These are phyloP conservation scores for Agaricus sinodeliciosus DNA, from an alignment of 768 basidiomycete species.

Conservation along the genomic window DNA sequence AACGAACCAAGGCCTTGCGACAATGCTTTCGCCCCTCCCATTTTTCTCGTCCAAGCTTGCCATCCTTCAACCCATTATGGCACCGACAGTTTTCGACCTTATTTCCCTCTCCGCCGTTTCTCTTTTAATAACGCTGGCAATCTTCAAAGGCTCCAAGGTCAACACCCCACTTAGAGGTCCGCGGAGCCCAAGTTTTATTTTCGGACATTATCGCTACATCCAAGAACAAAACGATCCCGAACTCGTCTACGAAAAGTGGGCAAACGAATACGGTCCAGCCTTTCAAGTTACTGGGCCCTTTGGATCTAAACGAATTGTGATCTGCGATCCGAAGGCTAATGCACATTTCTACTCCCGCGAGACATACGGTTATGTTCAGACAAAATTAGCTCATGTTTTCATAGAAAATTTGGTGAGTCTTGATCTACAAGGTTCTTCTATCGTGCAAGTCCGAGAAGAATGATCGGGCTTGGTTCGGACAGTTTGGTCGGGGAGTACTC, in stretches of 20 bases:
- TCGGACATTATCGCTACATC: conserved; percentile 29
- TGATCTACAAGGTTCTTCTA: not conserved
- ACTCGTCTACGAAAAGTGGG: conserved; percentile 39
- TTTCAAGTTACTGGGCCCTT: conserved; percentile 33
- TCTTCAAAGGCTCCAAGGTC: not conserved
- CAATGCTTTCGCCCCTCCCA: no score
- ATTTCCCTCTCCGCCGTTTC: no score
- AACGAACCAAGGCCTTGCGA: no score
- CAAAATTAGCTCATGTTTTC: conserved; percentile 24
- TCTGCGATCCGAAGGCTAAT: conserved; percentile 45
- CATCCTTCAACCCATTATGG: no score
- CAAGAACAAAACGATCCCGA: conserved; percentile 22
- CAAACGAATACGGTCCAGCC: conserved; percentile 37
- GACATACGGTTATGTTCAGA: conserved; percentile 40
- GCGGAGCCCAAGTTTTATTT: conserved; percentile 30
- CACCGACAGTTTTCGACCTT: no score
- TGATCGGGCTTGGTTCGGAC: not conserved
- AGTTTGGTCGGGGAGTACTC: conserved; percentile 35
- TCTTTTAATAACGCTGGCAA: not conserved
- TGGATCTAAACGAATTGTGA: conserved; percentile 26
- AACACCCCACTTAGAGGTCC: conserved; percentile 38
- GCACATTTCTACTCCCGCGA: conserved; percentile 45
- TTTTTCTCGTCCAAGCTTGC: no score
- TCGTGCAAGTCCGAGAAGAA: not conserved
- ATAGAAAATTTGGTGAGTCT: conserved; percentile 32